Evolutionary conservation across 2,329 filamentous ascomycete species (phyloP), one percentile per base, ranked within the genome.

Genomic region (Pseudocercospora ulei): DNA sequence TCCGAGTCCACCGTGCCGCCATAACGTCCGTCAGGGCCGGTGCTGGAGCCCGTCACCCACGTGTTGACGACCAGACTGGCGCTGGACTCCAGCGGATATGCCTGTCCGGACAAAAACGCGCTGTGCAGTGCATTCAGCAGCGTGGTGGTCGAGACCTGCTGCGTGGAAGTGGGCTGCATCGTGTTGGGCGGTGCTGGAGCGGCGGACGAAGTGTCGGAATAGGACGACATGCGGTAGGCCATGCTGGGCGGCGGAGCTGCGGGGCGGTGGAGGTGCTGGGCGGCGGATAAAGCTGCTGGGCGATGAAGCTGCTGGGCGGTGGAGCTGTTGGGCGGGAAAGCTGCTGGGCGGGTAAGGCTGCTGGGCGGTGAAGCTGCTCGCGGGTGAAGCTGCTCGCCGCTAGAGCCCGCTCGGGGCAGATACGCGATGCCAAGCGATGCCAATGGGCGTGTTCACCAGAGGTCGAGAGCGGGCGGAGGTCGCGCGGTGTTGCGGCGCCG

Each of bases 61-160:
- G 86, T 95, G 65, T 96, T 96, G 50, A 96, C 85, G 0, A 90
- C 87, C 24, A 96, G 62, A 60, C 85, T 94, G 22, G 87, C 90
- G 51, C 84, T 85, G 31, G 86, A 79, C 62, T 98, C 90, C 29
- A 98, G 74, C 46, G 73, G 72, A 60, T 93, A 90, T n/a, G 88
- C 76, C 56, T 85, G 77, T 18, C 78, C 78, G 2, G 82, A 77
- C 31, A 83, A 73, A 62, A 93, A 96, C 56, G 82, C 80, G 53
- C 84, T 86, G 65, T 98, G 90, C 29, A 95, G 73, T 39, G 84
- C 76, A 64, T 96, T 96, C 39, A 98, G 74, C 30, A 96, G 73
- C 0, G 86, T 93, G 1, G 87, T 94, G 2, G 88, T 93, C 4
- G 88, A 94, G 38, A 95, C 79, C 59, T 93, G 86, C 29, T 79